A percentile compares a stretch with the other conserved stretches of the same genome.
Conservation (phyloP, 2,329 filamentous ascomycete species). For the Fusarium illudens region DNA sequence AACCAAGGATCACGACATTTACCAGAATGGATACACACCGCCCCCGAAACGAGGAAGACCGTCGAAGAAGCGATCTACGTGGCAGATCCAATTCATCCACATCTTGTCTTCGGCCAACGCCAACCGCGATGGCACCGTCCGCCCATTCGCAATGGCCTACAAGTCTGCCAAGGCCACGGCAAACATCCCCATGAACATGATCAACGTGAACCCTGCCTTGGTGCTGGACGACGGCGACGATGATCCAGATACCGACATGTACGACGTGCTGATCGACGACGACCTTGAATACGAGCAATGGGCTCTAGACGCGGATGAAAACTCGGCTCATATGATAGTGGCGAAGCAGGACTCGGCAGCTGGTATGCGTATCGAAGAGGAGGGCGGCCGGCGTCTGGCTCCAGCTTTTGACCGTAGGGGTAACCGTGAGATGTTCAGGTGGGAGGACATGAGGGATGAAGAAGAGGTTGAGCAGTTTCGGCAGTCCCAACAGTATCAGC, state of each 20-base stretch:
- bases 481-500: no score
- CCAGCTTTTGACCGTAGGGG: no score
- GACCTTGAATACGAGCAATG: no score
- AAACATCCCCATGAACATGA: neutral
- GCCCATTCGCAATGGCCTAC: neutral
- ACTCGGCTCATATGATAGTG: no score
- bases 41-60: neutral
- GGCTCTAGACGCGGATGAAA: no score
- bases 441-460: no score
- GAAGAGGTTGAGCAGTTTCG: no score
- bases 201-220: neutral
- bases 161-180: neutral
- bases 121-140: neutral
- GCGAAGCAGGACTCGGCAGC: no score
- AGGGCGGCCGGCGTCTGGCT: no score
- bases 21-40: neutral
- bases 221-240: neutral
- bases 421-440: no score
- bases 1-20: neutral
- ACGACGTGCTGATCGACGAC: no score
- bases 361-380: no score
- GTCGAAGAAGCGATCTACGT: neutral
- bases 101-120: neutral
- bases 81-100: neutral
- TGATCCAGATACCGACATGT: neutral